Evolutionary conservation across 352 stramenopile species (phyloP), one percentile per base, ranked within the genome.

Genomic region (Phytophthora idaei): DNA sequence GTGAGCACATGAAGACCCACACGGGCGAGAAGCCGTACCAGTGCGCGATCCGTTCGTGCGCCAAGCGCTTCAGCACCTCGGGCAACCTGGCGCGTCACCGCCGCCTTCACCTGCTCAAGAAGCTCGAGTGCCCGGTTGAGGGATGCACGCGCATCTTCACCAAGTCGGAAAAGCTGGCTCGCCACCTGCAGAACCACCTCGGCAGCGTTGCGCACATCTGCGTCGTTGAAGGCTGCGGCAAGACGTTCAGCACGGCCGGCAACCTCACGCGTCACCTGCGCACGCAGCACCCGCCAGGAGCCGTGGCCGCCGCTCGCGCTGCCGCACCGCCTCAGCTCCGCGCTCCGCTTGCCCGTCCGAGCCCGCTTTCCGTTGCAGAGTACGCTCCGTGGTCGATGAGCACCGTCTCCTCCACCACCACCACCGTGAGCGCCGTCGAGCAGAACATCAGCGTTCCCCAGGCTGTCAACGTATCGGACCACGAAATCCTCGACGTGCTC

Each of bases 1-100:
- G 73, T 49, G 83, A 91, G 55, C 85, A 93, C 69, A 84, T 90
- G 68, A 91, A 91, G 76, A 93, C 83, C 45, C 85, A 93, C 75
- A 91, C 85, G 58, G 85, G 85, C 41, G 85, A 93, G 71, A 87
- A 90, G 66, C 83, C 85, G 14, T 81, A 88, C 63, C 73, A 85
- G 54, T 89, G 80, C 53, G 55, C 77, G 14, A 81, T 82, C 56
- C 64, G 57, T n/a, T 74, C 74, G 4, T 89, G 80, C 64, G 77
- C 64, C 21, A 89, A 86, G 74, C 78, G 78, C 44, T 89, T 89
- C 61, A 85, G 76, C 61, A 89, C 80, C n/a, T 83, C 80, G 3
- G 80, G 80, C 61, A 89, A 89, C 67, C 67, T 89, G 39, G 76
- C 80, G 37, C 80, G 80, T 31, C 80, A 89, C 58, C 73, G 74